A percentile compares a stretch with the other conserved stretches of the same genome.
These are phyloP conservation scores for Hapsidospora chrysogenum DNA, from an alignment of 495 filamentous ascomycete genomes.

Conservation along the genomic window DNA sequence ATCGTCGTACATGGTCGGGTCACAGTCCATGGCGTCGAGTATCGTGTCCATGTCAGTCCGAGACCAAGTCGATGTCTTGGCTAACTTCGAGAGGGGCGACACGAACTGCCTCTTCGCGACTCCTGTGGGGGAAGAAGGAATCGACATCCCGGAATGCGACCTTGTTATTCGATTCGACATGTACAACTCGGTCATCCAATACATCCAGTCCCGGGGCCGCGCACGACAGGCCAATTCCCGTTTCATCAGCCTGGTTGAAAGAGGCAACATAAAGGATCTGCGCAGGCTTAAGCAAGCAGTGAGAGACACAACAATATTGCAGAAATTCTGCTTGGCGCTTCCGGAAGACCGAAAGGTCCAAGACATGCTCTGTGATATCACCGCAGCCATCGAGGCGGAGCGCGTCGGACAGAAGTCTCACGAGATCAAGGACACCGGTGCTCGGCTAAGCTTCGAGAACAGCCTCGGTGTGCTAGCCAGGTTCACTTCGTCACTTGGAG, in stretches of 20 bases:
- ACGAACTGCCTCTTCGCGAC: slow-evolving; percentile 87
- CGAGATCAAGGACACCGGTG: slow-evolving; percentile 50
- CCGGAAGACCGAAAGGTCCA: slow-evolving; percentile 59
- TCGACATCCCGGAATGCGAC: slow-evolving; percentile 94
- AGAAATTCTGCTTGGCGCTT: slow-evolving; percentile 55
- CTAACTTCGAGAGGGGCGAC: slow-evolving; percentile 61
- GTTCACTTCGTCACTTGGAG: slow-evolving; percentile 32
- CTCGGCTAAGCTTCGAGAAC: slow-evolving; percentile 63
- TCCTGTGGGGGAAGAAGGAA: slow-evolving; percentile 83
- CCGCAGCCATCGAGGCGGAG: not conserved
- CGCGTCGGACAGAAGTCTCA: slow-evolving; percentile 16
- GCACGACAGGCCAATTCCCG: slow-evolving; percentile 61
- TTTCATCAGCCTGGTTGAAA: slow-evolving; percentile 75
- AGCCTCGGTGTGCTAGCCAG: slow-evolving; percentile 46
- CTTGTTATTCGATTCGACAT: slow-evolving; percentile 78
- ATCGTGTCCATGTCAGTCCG: slow-evolving; percentile 43
- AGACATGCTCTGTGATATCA: slow-evolving; percentile 36
- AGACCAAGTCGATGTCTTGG: slow-evolving; percentile 59
- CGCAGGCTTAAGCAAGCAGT: slow-evolving; percentile 38
- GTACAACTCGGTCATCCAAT: slow-evolving; percentile 85
- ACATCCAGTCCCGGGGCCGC: slow-evolving; percentile 87
- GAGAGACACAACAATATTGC: slow-evolving; percentile 38
- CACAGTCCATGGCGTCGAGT: slow-evolving; percentile 7
- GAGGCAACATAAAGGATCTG: slow-evolving; percentile 41
- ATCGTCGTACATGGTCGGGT: slow-evolving; percentile 8